Evolutionary conservation across 2,329 filamentous ascomycete species (phyloP).

Genomic region (Cephalotrichum gorgonifer): DNA sequence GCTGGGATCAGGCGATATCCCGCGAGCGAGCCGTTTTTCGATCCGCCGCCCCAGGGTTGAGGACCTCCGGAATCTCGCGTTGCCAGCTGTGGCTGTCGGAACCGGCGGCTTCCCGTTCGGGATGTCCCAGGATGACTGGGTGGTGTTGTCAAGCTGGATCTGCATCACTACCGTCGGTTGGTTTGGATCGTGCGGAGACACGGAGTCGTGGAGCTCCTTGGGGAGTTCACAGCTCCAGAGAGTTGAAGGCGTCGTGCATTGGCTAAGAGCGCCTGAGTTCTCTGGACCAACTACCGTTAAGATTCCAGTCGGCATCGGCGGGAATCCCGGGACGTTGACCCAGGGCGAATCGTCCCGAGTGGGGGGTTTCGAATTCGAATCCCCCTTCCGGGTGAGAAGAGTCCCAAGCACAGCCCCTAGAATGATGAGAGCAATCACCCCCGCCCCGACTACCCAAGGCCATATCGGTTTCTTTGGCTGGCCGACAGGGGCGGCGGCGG

Average conservation of each 20-base stretch:
- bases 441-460: conserved; percentile 43
- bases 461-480: conserved; percentile 51
- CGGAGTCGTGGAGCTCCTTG: conserved; percentile 60
- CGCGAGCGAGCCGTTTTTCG: not conserved
- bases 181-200: conserved; percentile 51
- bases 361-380: not conserved
- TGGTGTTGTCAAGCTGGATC: conserved; percentile 61
- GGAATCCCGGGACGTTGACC: conserved; percentile 79
- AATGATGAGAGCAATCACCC: conserved; percentile 47
- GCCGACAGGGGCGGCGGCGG: not conserved
- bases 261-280: conserved; percentile 50
- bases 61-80: conserved; percentile 24
- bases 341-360: conserved; percentile 39
- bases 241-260: conserved; percentile 61
- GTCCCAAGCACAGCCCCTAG: conserved; percentile 37
- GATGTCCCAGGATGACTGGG: conserved; percentile 37
- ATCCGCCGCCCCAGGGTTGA: conserved; percentile 23
- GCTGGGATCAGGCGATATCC: conserved; percentile 35
- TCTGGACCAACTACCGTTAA: conserved; percentile 68
- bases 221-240: conserved; percentile 83
- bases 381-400: not conserved
- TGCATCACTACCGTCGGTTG: conserved; percentile 74
- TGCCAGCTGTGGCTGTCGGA: conserved; percentile 6
- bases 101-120: conserved; percentile 25
- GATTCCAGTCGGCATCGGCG: conserved; percentile 76